A percentile compares a stretch with the other conserved stretches of the same genome.
Conservation (phyloP, 805 yeast species). For the Maudiozyma bulderi region DNA sequence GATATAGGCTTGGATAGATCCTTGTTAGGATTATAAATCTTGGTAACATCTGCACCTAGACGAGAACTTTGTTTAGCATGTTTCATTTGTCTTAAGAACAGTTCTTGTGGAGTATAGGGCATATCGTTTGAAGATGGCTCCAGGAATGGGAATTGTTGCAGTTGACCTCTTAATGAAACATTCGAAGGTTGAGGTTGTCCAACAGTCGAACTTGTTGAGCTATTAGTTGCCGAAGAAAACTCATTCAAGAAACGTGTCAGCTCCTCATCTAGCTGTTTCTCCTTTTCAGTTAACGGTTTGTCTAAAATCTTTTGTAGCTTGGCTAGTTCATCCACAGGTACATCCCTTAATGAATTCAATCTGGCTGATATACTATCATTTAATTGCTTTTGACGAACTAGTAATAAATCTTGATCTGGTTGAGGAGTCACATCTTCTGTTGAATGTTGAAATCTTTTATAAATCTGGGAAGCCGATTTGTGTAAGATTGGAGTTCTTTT, state of each 20-base stretch:
- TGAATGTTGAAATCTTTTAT: background rate
- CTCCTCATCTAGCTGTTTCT: slow-evolving; percentile 25
- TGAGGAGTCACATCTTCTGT: background rate
- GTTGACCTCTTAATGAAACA: slow-evolving; percentile 2
- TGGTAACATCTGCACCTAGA: slow-evolving; percentile 53
- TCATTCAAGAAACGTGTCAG: slow-evolving; percentile 21
- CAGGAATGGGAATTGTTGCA: slow-evolving; percentile 43
- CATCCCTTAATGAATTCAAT: slow-evolving; percentile 4
- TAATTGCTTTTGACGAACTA: slow-evolving; percentile 17
- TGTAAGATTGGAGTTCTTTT: background rate
- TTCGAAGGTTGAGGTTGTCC: background rate
- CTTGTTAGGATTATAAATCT: slow-evolving; percentile 61
- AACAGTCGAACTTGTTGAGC: background rate
- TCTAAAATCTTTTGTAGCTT: slow-evolving; percentile 2
- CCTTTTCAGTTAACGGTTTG: slow-evolving; percentile 14
- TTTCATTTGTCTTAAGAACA: slow-evolving; percentile 61
- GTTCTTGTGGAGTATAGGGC: slow-evolving; percentile 70
- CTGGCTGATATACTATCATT: slow-evolving; percentile 5
- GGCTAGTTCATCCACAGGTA: slow-evolving; percentile 2
- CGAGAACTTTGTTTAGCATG: slow-evolving; percentile 45
- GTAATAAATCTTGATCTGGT: slow-evolving; percentile 15
- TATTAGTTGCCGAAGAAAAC: slow-evolving; percentile 6
- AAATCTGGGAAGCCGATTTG: background rate
- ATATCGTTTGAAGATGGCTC: slow-evolving; percentile 49
- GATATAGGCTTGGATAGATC: slow-evolving; percentile 52